Conservation (phyloP, 1,284 basidiomycete genomes). For the Irpex sp. region DNA sequence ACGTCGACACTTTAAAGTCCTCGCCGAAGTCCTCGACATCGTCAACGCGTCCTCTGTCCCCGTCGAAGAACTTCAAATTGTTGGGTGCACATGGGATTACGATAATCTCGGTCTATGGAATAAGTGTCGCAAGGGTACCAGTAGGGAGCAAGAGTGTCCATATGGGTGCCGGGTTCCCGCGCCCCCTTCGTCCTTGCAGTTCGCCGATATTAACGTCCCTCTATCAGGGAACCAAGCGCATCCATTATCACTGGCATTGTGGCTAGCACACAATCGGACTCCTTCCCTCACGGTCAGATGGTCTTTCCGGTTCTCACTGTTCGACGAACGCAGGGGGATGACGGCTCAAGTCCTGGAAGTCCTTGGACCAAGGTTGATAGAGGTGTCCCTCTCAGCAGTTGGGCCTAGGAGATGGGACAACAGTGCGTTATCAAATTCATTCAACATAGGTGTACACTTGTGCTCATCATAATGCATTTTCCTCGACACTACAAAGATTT, state of each 20-base stretch:
- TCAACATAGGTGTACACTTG: background rate
- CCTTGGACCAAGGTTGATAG: background rate
- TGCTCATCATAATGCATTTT: background rate
- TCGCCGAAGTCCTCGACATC: background rate
- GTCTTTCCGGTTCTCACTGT: background rate
- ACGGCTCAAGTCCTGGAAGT: background rate
- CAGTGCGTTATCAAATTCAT: background rate
- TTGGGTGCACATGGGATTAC: background rate
- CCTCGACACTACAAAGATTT: background rate
- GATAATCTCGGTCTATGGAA: background rate
- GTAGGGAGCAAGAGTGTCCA: background rate
- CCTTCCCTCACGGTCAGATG: background rate
- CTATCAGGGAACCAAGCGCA: background rate
- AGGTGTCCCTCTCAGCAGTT: background rate
- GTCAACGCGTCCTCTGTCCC: background rate
- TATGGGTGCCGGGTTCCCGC: background rate
- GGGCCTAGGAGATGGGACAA: background rate
- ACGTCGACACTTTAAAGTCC: background rate
- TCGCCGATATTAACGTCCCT: background rate
- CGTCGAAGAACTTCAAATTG: background rate
- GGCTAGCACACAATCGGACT: background rate
- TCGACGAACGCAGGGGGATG: background rate
- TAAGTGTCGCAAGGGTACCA: background rate
- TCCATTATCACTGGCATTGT: background rate
- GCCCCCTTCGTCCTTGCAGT: background rate